These are phyloP conservation scores for Pontederia paniculata DNA, from an alignment of 176 grass and related monocot genomes.

Conservation along the genomic window DNA sequence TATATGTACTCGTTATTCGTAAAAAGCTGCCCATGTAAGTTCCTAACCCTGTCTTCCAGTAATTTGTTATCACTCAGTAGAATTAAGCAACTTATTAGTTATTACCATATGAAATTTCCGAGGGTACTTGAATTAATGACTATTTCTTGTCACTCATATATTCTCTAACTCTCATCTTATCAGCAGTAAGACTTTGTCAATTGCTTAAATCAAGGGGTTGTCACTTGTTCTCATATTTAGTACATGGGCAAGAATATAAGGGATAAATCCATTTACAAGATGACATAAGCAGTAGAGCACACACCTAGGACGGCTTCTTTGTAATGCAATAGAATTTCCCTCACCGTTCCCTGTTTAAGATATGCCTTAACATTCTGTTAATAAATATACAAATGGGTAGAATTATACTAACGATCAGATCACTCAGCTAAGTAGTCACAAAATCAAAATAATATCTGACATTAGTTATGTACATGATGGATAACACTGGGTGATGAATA, in stretches of 20 bases:
- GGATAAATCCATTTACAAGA: background rate
- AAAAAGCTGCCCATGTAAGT: too few relatives aligned
- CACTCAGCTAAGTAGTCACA: too few relatives aligned
- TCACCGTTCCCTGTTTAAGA: conserved; percentile 63
- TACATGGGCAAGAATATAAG: background rate
- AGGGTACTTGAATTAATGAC: background rate
- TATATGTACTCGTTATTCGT: too few relatives aligned
- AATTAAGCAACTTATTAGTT: too few relatives aligned
- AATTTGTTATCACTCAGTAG: too few relatives aligned
- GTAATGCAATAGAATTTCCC: conserved; percentile 60
- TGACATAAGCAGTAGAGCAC: conserved; percentile 21
- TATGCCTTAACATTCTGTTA: conserved; percentile 91
- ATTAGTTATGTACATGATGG: background rate
- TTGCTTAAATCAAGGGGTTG: background rate
- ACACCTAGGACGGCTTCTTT: conserved; percentile 85
- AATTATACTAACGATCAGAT: background rate
- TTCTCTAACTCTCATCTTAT: too few relatives aligned
- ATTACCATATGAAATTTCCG: too few relatives aligned
- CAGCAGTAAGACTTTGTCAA: background rate
- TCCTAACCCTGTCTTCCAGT: too few relatives aligned
- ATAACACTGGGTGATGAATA: too few relatives aligned
- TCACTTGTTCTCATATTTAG: background rate
- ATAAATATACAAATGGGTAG: conserved; percentile 14
- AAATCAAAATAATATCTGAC: background rate
- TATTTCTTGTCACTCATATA: too few relatives aligned